phyloP scores from a whole-genome alignment of 352 stramenopile genomes.

The Pseudoperonospora humuli region DNA sequence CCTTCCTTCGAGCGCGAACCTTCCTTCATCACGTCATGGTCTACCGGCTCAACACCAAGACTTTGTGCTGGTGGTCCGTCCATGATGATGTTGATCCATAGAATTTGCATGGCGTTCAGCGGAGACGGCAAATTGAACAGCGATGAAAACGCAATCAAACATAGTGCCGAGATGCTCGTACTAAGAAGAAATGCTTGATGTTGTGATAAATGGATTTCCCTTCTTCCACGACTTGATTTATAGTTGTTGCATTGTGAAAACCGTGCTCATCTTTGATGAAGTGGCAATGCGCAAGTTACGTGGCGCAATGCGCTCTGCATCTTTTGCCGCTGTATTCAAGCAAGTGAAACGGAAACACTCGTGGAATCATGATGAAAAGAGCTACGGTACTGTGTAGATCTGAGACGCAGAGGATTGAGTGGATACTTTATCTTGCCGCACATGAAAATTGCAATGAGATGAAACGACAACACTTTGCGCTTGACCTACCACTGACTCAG shows the following conservation, averaged over 20 bases:
- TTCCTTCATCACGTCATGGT: constrained; percentile 80
- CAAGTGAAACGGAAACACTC: constrained; percentile 60
- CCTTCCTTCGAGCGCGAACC: constrained; percentile 71
- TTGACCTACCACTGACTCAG: too few relatives aligned
- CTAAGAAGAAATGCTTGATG: constrained; percentile 96
- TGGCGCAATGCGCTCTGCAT: constrained; percentile 24
- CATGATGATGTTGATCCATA: constrained; percentile 99
- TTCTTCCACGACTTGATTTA: constrained; percentile 93
- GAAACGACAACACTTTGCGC: constrained; percentile 15
- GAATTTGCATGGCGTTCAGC: constrained; percentile 96
- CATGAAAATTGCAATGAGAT: constrained; percentile 11
- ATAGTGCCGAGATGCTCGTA: constrained; percentile 93
- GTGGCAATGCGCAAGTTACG: constrained; percentile 40
- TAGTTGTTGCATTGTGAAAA: constrained; percentile 88
- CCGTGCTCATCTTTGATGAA: constrained; percentile 91
- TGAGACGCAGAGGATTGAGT: constrained; percentile 17
- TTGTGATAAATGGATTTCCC: constrained; percentile 95
- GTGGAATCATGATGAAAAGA: constrained; percentile 48
- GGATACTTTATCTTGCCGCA: constrained; percentile 7
- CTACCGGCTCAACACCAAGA: constrained; percentile 81
- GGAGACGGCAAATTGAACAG: constrained; percentile 66
- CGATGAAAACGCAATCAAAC: constrained; percentile 78
- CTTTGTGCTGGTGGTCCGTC: constrained; percentile 85
- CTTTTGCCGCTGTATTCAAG: constrained; percentile 30
- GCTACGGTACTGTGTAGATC: constrained; percentile 55